Conservation (phyloP, 805 yeast genomes). For the Brettanomyces bruxellensis region DNA sequence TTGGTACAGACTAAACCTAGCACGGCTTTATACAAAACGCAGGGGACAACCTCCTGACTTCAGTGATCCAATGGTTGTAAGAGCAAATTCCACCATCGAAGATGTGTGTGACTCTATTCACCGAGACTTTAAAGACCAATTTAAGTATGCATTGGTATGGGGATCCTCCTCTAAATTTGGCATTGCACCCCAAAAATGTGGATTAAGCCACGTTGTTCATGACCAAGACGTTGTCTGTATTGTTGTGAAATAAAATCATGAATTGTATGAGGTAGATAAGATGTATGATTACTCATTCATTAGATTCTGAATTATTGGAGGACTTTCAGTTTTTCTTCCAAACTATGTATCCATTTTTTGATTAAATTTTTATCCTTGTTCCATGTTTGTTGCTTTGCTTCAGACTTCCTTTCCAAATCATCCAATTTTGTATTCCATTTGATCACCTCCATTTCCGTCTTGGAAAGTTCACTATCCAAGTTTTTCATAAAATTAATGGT, state of each 20-base stretch:
- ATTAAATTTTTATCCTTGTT: constrained; percentile 8
- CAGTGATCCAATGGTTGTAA: constrained; percentile 83
- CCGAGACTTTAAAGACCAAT: constrained; percentile 83
- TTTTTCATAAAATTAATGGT: constrained; percentile 8
- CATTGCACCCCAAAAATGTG: constrained; percentile 95
- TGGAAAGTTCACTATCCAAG: constrained; percentile 9
- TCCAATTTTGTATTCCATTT: constrained; percentile 18
- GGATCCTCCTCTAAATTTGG: constrained; percentile 77
- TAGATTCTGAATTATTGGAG: no score
- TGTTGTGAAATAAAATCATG: constrained; percentile 55
- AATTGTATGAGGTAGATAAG: neutral
- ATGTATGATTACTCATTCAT: no score
- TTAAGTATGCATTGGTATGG: constrained; percentile 94
- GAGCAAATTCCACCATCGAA: constrained; percentile 69
- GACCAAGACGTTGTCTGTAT: constrained; percentile 94
- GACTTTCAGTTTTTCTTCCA: neutral
- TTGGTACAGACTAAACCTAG: constrained; percentile 77
- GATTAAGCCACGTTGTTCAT: constrained; percentile 68
- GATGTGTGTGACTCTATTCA: constrained; percentile 89
- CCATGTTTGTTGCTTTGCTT: constrained; percentile 5
- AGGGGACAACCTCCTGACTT: constrained; percentile 79
- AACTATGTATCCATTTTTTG: neutral
- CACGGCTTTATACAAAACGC: constrained; percentile 80
- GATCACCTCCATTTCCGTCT: constrained; percentile 10
- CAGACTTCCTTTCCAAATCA: constrained; percentile 10